Base-by-base conservation (phyloP, 306 rosid species). In the Castanopsis chinensis region DNA sequence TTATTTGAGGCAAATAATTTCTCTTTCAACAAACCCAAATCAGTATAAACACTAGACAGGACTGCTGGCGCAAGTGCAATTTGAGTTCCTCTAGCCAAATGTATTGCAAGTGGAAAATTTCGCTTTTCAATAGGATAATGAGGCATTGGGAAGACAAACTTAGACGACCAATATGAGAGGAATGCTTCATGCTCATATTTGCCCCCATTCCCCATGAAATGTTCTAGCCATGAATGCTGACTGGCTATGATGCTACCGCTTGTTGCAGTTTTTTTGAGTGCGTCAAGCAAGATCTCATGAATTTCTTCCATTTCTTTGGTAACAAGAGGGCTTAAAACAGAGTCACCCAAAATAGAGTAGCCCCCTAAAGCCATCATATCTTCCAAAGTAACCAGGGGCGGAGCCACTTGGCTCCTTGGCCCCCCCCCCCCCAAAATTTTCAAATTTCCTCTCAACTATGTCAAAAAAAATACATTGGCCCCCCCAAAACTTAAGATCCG, bases 41-140 rank as follows among this genome's bases (percentile, higher is more conserved):
- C 74, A 13, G 7, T 23, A 71, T 81, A 81, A 45, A 76, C 61
- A 35, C 80, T 70, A 5, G 80, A 60, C 9, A 70, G 64, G 53
- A 81, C 68, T 11, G 68, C 49, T 7, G 43, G 76, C 7, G 77
- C 81, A 37, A 70, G 73, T 0, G 81, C 81, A 19, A 81, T 52
- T 33, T 51, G 27, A 23, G n/a, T 76, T 7, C 81, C 84, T 6
- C 51, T 58, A 21, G 85, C 73, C 33, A 81, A 27, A 69, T 11
- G 81, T 12, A 76, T 20, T 45, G 77, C 85, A 51, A 71, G 53
- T 4, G 21, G 45, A 13, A 18, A 7, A 17, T n/a, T 1, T 0
- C 33, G 6, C 53, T 19, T 43, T 45, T 51, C 19, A 49, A 41
- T 19, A 0, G 5, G 10, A 69, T n/a, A 9, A n/a, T 19, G 4